These are phyloP conservation scores for Candida schatavii DNA, from an alignment of 805 yeast genomes.

Conservation along the genomic window DNA sequence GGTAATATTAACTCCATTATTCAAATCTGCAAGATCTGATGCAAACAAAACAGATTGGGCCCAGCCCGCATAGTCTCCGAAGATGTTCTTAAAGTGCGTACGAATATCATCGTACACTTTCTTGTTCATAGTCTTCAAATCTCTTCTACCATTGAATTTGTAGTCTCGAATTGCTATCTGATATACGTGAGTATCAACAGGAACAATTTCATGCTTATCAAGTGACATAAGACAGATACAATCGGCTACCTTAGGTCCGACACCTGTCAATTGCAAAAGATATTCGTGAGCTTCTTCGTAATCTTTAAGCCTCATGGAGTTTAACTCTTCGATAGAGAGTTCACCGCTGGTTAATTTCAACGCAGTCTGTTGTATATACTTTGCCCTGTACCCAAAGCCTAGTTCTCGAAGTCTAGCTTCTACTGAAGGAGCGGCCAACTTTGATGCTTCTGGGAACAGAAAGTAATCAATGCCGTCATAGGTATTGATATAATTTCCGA, in stretches of 20 bases:
- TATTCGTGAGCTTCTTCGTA: conserved; percentile 56
- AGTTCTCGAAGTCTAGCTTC: conserved; percentile 42
- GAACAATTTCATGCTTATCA: conserved; percentile 83
- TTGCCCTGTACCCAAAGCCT: conserved; percentile 91
- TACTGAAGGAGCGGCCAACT: conserved; percentile 38
- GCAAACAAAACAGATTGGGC: conserved; percentile 94
- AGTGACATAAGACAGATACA: conserved; percentile 92
- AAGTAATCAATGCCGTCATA: conserved; percentile 57
- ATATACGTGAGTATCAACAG: conserved; percentile 93
- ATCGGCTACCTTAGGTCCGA: conserved; percentile 98
- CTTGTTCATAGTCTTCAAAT: conserved; percentile 45
- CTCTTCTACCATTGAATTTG: conserved; percentile 47
- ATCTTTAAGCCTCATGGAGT: conserved; percentile 41
- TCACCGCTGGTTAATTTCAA: conserved; percentile 34
- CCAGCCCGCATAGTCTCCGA: conserved; percentile 98
- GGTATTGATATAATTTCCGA: conserved; percentile 57
- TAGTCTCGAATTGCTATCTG: conserved; percentile 86
- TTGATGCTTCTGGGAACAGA: conserved; percentile 71
- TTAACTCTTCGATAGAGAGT: conserved; percentile 23
- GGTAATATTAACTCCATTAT: conserved; percentile 55
- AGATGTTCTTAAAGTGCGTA: conserved; percentile 55
- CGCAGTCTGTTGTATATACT: conserved; percentile 80
- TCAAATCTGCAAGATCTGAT: conserved; percentile 70
- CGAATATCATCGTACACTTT: conserved; percentile 57
- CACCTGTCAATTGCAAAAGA: conserved; percentile 72